These are phyloP conservation scores for Suillus subalutaceus DNA, from an alignment of 768 basidiomycete species.

Conservation along the genomic window DNA sequence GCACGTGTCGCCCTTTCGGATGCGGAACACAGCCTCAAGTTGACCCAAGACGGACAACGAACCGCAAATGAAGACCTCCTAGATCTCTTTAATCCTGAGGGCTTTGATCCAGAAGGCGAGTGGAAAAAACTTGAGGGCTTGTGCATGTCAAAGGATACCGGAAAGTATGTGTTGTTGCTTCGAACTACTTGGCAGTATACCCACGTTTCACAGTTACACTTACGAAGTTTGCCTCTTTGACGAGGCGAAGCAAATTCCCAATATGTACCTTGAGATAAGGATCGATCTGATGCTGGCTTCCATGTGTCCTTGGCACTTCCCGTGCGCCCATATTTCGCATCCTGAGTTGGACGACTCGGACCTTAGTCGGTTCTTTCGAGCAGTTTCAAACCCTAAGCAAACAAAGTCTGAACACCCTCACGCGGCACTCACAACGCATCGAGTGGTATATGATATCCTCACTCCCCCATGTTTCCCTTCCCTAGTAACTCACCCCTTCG, in stretches of 20 bases:
- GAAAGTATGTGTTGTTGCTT: slow-evolving; percentile 72
- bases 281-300: no score
- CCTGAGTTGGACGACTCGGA: no score
- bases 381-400: no score
- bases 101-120: slow-evolving; percentile 82
- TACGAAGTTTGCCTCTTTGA: slow-evolving; percentile 95
- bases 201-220: slow-evolving; percentile 63
- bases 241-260: slow-evolving; percentile 85
- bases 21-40: slow-evolving; percentile 62
- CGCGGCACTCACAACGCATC: no score
- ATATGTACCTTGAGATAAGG: no score
- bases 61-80: slow-evolving; percentile 58
- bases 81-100: slow-evolving; percentile 65
- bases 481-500: no score
- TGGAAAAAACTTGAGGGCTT: slow-evolving; percentile 93
- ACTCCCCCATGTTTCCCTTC: no score
- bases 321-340: no score
- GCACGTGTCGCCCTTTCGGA: slow-evolving; percentile 65
- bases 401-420: no score
- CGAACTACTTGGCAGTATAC: neutral
- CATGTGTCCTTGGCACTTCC: no score
- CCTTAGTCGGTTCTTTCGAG: no score
- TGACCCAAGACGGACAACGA: slow-evolving; percentile 53
- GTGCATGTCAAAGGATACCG: slow-evolving; percentile 80
- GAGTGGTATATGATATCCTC: no score